Base-by-base conservation (phyloP, 2,329 filamentous ascomycete genomes). In the Sarocladiaceae sp. region DNA sequence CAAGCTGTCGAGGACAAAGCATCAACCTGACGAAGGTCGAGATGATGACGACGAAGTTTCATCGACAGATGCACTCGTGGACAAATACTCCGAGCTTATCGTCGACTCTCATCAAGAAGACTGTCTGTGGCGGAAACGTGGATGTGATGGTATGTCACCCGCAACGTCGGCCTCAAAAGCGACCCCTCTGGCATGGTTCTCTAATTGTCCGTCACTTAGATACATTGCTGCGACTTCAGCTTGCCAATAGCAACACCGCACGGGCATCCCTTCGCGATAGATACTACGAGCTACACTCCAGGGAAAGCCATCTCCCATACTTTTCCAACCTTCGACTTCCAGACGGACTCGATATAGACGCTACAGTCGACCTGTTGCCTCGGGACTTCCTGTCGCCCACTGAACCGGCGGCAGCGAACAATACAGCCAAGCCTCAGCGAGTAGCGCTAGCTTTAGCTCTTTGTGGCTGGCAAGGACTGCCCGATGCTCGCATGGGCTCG, bases 121-220 rank as follows among this genome's bases (percentile, higher is more conserved):
- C 49, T 98, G 91, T 58, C 71, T 93, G 15, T 98, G 91, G 93
- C 79, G 81, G 54, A 85, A 80, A 59, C 80, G 80, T 48, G 89
- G 88, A n/a, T 96, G 90, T 60, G 89, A 95, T 63, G 82, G 85
- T 88, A 69, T 48, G 68, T 41, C 19, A n/a, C 13, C 11, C 11
- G 10, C 23, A n/a, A 9, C 4, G 6, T 7, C 9, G 13, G 16
- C 3, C 26, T 16, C 20, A 23, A n/a, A n/a, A n/a, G n/a, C n/a
- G n/a, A n/a, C n/a, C n/a, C n/a, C n/a, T n/a, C n/a, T n/a, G 11
- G 2, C 15, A 26, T n/a, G 10, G 11, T 16, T 20, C n/a, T n/a
- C 44, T 55, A 19, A 55, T 48, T 13, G 11, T 31, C 9, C 4
- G 15, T 37, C 50, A 60, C 33, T 23, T 40, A 80, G 79, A 80